phyloP scores from a whole-genome alignment of 225 moss, liverwort and hornwort genomes.

The Pseudoscleropodium purum region DNA sequence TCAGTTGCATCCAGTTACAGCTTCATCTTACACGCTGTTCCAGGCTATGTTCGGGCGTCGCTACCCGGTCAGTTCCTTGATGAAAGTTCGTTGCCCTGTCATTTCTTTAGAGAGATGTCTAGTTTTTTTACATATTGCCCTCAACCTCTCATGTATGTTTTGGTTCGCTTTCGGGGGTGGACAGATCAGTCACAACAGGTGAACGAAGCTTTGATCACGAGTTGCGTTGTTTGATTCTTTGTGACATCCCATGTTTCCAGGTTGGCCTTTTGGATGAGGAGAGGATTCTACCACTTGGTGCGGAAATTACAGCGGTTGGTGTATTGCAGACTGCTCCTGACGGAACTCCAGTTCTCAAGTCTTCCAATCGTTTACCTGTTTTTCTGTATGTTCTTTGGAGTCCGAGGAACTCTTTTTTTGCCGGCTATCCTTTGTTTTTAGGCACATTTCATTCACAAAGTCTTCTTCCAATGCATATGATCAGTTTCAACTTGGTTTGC shows the following conservation, averaged over 20 bases:
- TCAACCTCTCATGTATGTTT: not conserved
- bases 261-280: conserved; percentile 96
- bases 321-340: conserved; percentile 53
- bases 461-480: not conserved
- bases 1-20: conserved; percentile 87
- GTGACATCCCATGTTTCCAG: conserved; percentile 17
- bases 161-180: not conserved
- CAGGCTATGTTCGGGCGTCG: conserved; percentile 96
- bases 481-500: not conserved
- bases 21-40: conserved; percentile 89
- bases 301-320: conserved; percentile 89
- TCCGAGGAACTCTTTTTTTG: not conserved
- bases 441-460: not conserved
- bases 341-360: conserved; percentile 71
- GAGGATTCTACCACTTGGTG: conserved; percentile 77
- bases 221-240: not conserved
- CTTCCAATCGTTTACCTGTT: conserved; percentile 67
- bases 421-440: not conserved
- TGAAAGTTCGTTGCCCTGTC: not conserved
- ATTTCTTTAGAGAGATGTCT: not conserved
- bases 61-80: conserved; percentile 57
- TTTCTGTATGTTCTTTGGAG: conserved; percentile 57
- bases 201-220: not conserved
- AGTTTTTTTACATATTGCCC: not conserved
- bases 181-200: not conserved